These are phyloP conservation scores for Schizochytrium sp. DNA, from an alignment of 108 stramenopile genomes.

Conservation along the genomic window DNA sequence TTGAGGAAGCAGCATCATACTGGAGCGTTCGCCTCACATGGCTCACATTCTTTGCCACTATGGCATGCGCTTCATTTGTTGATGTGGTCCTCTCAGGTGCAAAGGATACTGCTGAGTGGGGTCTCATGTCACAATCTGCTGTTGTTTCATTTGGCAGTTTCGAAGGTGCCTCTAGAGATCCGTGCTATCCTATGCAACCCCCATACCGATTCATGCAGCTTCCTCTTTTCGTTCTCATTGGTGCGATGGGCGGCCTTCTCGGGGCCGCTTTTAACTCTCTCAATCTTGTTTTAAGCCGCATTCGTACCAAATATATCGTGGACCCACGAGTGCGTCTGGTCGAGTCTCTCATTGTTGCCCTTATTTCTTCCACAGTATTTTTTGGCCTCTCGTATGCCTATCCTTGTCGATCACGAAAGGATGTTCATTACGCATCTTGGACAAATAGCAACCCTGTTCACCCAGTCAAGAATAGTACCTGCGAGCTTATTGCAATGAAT, in stretches of 20 bases:
- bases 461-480: not conserved
- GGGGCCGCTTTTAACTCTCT: constrained; percentile 77
- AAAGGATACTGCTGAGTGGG: not conserved
- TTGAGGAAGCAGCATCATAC: constrained; percentile 86
- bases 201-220: constrained; percentile 72
- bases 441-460: constrained; percentile 45
- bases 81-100: constrained; percentile 64
- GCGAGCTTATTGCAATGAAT: not conserved
- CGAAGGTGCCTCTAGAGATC: constrained; percentile 22
- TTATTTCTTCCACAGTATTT: constrained; percentile 43
- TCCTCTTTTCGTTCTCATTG: constrained; percentile 80
- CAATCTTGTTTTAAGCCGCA: constrained; percentile 70
- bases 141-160: constrained; percentile 76
- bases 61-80: constrained; percentile 77
- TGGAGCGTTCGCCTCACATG: constrained; percentile 86
- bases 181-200: constrained; percentile 12
- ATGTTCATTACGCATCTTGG: constrained; percentile 22
- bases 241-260: constrained; percentile 82
- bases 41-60: constrained; percentile 84
- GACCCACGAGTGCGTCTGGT: constrained; percentile 61
- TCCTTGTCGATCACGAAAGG: constrained; percentile 27
- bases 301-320: constrained; percentile 63
- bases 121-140: constrained; percentile 37
- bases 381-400: constrained; percentile 54
- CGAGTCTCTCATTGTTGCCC: constrained; percentile 68